Base-by-base conservation (phyloP, 371 early-diverging fungal species). In the Dichotomocladium elegans region DNA sequence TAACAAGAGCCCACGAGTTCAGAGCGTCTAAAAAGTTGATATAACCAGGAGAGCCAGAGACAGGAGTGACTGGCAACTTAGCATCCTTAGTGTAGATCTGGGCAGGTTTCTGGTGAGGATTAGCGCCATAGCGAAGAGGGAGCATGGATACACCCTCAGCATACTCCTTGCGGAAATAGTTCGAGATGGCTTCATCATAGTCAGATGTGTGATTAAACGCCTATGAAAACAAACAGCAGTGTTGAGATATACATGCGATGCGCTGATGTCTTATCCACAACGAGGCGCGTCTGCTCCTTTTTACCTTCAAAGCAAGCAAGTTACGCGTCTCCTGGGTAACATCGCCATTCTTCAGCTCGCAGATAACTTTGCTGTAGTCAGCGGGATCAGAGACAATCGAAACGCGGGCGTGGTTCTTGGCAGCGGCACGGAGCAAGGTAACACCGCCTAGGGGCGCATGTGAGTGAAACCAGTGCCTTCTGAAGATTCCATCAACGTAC, bases 41-140 rank as follows among this genome's bases (percentile, higher is more conserved):
- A 70, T 95, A 98, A n/a, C 97, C 97, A 17, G 96, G 97, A 29
- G 93, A 88, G 4, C 97, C 97, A 57, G 88, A 83, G 31, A 96
- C 81, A 52, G 95, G 92, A 40, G 84, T 85, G 67, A 98, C 90
- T 9, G 98, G 98, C 41, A 96, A 80, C 46, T 77, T 68, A n/a
- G 86, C 91, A 41, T 87, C 75, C 66, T 83, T 87, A 61, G 75
- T 76, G 67, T 79, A 96, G 52, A 95, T 92, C 77, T 94, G 91
- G 33, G 98, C 96, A 46, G 97, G 97, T 72, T 88, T 90, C 70
- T 98, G 97, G 79, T 98, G 97, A 46, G 98, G 98, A 80, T 98
- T 98, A 55, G 93, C 93, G 45, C 98, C 98, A 68, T 98, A 98
- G 51, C 98, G 90, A 53, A 98, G 88, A 47, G 88, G 70, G 68